Percentiles rank a stretch among this genome's conserved stretches.
phyloP scores from a whole-genome alignment of 208 protist genomes.

The Leishmania lainsoni region DNA sequence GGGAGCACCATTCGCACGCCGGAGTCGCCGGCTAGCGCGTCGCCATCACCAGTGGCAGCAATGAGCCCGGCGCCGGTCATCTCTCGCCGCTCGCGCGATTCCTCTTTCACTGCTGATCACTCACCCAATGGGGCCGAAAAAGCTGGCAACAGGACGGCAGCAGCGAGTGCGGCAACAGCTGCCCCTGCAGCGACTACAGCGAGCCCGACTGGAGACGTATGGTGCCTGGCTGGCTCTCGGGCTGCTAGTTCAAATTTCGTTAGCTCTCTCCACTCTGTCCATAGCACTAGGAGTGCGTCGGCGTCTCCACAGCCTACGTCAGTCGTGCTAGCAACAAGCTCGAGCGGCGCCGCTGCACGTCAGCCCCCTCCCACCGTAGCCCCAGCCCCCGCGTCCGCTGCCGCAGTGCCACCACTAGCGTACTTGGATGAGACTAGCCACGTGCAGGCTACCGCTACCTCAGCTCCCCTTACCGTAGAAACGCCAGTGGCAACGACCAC shows the following conservation, averaged over 20 bases:
- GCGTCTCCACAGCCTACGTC: background rate
- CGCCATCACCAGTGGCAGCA: background rate
- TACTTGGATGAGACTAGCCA: background rate
- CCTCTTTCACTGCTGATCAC: background rate
- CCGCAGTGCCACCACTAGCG: background rate
- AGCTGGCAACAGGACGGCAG: background rate
- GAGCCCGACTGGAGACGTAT: no score
- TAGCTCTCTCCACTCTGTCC: background rate
- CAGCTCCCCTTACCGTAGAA: background rate
- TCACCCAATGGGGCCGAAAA: background rate
- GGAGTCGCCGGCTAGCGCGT: slow-evolving; percentile 6
- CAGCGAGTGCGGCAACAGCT: background rate
- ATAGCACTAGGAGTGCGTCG: background rate
- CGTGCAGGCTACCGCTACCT: background rate
- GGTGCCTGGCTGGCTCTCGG: background rate
- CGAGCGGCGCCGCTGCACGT: background rate
- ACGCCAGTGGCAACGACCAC: background rate
- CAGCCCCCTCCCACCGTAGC: background rate
- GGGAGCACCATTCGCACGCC: slow-evolving; percentile 4
- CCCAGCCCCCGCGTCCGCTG: background rate
- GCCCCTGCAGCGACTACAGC: background rate
- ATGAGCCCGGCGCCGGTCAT: slow-evolving; percentile 1
- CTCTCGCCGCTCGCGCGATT: slow-evolving; percentile 17
- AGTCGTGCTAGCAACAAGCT: background rate
- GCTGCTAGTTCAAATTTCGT: background rate